Evolutionary conservation across 139 green algal species (phyloP).

Genomic region (Chlamydomonas incerta): DNA sequence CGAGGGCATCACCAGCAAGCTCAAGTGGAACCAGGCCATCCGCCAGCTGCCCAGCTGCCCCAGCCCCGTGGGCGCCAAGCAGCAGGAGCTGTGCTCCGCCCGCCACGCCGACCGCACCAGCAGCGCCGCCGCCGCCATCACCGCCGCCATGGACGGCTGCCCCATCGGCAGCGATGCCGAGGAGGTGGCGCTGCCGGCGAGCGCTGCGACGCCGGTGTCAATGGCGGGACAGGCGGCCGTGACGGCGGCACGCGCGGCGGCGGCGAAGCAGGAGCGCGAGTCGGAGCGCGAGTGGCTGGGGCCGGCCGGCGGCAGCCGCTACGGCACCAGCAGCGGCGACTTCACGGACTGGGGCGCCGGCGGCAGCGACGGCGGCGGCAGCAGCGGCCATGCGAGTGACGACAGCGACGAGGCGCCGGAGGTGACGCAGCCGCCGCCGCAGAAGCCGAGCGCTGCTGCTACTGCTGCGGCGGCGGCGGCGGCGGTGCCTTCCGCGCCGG

Average conservation of each 20-base stretch:
- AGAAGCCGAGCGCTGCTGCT: too few relatives aligned
- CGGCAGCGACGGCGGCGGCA: not conserved
- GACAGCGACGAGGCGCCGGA: not conserved
- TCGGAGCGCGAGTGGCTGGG: too few relatives aligned
- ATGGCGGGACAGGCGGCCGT: not conserved
- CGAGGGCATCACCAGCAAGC: conserved; percentile 87
- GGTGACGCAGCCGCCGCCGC: too few relatives aligned
- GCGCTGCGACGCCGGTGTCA: too few relatives aligned
- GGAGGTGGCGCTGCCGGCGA: too few relatives aligned
- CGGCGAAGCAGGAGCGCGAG: too few relatives aligned
- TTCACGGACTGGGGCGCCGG: not conserved
- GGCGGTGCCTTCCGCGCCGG: too few relatives aligned
- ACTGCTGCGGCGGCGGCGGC: too few relatives aligned
- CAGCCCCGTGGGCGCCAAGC: conserved; percentile 2
- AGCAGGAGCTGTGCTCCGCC: conserved; percentile 31
- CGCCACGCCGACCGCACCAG: not conserved
- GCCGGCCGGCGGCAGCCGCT: too few relatives aligned
- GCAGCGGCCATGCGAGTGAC: not conserved
- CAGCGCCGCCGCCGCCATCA: not conserved
- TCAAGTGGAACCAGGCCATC: conserved; percentile 78
- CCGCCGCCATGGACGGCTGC: too few relatives aligned
- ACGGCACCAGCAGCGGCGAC: not conserved
- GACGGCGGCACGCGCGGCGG: too few relatives aligned
- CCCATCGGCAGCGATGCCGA: too few relatives aligned
- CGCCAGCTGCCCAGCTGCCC: conserved; percentile 40